These are phyloP conservation scores for Dichotomocladium elegans DNA, from an alignment of 371 early-diverging fungal species.

Conservation along the genomic window DNA sequence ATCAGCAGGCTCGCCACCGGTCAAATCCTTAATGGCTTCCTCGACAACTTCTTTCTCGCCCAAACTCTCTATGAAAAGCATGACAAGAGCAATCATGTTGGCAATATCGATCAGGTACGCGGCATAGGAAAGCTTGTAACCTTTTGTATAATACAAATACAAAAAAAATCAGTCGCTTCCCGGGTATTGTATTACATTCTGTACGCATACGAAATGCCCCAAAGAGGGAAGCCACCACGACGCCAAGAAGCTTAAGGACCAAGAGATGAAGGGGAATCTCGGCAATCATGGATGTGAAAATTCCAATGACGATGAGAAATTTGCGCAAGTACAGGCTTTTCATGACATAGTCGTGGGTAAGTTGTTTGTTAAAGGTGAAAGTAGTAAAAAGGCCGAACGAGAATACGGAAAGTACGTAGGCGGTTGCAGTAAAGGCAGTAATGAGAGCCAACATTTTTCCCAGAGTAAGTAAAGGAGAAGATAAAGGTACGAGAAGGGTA, in stretches of 20 bases:
- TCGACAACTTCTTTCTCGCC: slow-evolving; percentile 15
- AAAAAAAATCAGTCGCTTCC: neutral
- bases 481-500: neutral
- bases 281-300: slow-evolving; percentile 11
- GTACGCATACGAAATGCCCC: slow-evolving; percentile 30
- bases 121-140: slow-evolving; percentile 16
- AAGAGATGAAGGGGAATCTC: slow-evolving; percentile 29
- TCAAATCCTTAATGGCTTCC: slow-evolving; percentile 16
- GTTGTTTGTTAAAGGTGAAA: slow-evolving; percentile 10
- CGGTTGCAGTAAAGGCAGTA: slow-evolving; percentile 11
- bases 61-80: slow-evolving; percentile 23
- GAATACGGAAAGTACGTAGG: slow-evolving; percentile 8
- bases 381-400: slow-evolving; percentile 1
- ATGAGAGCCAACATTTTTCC: slow-evolving; percentile 8
- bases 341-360: slow-evolving; percentile 1
- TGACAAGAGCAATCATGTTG: slow-evolving; percentile 11
- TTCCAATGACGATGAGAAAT: slow-evolving; percentile 8
- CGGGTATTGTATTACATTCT: neutral
- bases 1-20: slow-evolving; percentile 8
- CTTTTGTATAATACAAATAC: slow-evolving; percentile 1
- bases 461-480: neutral
- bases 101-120: slow-evolving; percentile 18
- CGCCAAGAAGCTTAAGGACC: slow-evolving; percentile 12
- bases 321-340: neutral
- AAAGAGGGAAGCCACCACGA: slow-evolving; percentile 5